Conservation (phyloP, 2,329 filamentous ascomycete genomes). For the Ophiostoma populinum region DNA sequence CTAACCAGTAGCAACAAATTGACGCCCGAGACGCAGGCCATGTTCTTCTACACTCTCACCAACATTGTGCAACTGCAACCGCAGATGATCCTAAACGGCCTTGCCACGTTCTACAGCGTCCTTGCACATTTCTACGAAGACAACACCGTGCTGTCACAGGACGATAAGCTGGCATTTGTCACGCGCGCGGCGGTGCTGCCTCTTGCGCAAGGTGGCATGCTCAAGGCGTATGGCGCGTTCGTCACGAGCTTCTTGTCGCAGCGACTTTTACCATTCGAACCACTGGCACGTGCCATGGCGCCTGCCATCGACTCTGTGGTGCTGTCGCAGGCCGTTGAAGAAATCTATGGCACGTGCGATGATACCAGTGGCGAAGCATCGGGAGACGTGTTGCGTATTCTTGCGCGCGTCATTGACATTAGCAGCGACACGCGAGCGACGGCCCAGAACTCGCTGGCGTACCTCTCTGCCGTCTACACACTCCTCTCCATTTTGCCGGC, state of each 20-base stretch:
- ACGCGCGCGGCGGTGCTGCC: constrained; percentile 11
- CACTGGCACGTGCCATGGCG: constrained; percentile 21
- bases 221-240: constrained; percentile 19
- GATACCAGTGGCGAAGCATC: constrained; percentile 15
- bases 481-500: constrained; percentile 33
- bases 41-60: constrained; percentile 8
- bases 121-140: constrained; percentile 8
- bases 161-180: constrained; percentile 6
- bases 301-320: constrained; percentile 20
- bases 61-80: constrained; percentile 9
- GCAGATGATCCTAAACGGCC: constrained; percentile 8
- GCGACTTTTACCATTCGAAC: constrained; percentile 23
- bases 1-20: not conserved
- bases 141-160: constrained; percentile 3
- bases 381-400: constrained; percentile 39
- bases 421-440: constrained; percentile 22
- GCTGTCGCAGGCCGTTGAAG: constrained; percentile 26
- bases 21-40: not conserved
- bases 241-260: constrained; percentile 22
- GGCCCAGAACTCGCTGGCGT: constrained; percentile 21
- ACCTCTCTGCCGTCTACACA: constrained; percentile 34
- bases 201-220: not conserved
- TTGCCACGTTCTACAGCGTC: constrained; percentile 12
- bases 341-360: constrained; percentile 17
- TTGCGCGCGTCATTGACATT: constrained; percentile 49